phyloP scores from a whole-genome alignment of 108 stramenopile species.

The Cyclotella kingstonii region DNA sequence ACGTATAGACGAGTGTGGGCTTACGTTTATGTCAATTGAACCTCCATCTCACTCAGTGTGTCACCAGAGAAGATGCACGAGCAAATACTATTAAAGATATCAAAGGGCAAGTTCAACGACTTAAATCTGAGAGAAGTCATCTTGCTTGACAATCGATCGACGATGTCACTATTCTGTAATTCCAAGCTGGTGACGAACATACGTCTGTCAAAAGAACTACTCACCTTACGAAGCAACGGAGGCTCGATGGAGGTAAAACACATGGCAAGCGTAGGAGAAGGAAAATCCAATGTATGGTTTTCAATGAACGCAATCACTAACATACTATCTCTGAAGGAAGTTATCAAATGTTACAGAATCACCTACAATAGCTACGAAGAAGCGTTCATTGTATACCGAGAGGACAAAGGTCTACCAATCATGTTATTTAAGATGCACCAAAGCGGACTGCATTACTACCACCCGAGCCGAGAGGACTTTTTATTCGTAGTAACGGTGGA shows the following conservation, averaged over 20 bases:
- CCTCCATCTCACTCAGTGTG: too few species aligned
- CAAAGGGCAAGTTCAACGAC: too few species aligned
- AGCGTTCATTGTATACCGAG: slow-evolving; percentile 9
- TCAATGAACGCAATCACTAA: slow-evolving; percentile 14
- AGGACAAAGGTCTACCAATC: slow-evolving; percentile 10
- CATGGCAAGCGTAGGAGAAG: not conserved
- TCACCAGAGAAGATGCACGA: too few species aligned
- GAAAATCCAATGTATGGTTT: not conserved
- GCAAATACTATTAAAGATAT: too few species aligned
- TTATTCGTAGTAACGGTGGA: slow-evolving; percentile 1
- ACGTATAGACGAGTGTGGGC: too few species aligned
- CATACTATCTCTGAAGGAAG: slow-evolving; percentile 7
- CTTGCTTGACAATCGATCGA: too few species aligned
- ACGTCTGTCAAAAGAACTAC: not conserved
- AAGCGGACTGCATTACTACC: slow-evolving; percentile 11
- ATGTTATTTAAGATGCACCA: slow-evolving; percentile 18
- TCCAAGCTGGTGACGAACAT: not conserved
- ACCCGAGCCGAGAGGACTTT: slow-evolving; percentile 4
- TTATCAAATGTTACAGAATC: slow-evolving; percentile 2
- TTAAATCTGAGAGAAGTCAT: too few species aligned
- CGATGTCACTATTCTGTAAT: too few species aligned
- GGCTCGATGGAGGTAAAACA: not conserved
- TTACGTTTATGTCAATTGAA: too few species aligned
- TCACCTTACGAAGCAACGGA: not conserved
- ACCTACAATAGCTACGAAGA: slow-evolving; percentile 13